Base-by-base conservation (phyloP, 169 alveolate species). In the Eimeria maxima region DNA sequence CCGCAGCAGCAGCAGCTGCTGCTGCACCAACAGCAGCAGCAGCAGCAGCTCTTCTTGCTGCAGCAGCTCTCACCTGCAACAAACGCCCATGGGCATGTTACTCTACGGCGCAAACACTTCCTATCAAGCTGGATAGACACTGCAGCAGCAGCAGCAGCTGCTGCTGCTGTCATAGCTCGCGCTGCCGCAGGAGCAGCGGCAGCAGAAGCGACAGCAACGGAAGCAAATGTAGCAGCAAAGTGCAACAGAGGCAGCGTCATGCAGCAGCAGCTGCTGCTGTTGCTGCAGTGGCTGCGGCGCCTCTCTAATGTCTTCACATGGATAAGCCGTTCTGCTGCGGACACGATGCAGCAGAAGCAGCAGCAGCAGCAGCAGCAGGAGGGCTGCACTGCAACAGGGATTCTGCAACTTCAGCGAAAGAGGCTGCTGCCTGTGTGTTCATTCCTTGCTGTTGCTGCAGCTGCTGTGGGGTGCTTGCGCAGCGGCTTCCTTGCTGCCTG, bases 261-360 rank as follows among this genome's bases (percentile, higher is more conserved):
- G 89, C 89, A 80, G 89, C 69, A 80, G 89, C 89, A 80, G 89
- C 89, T 24, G 89, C 67, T 45, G 65, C 89, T 80, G 89, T 69
- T 80, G 69, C 89, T 80, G 65, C 22, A 22, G 22, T 80, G 89
- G 89, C 89, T 80, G 69, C 89, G 45, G 69, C 89, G 29, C 42
- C 60, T 80, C 38, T 80, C 89, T 6, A 44, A 47, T 69, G 69
- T 44, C 20, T 45, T 80, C 65, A 11, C 47, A 27, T 10, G 20
- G 18, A 2, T 44, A 22, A 53, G 22, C 63, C 10, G 44, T 0
- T 50, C 60, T 80, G 57, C 89, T 7, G 44, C 24, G 16, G 89
- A 45, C 27, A 76, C 42, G 18, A 38, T 2, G 83, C 89, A 78
- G 44, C 55, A 38, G 89, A 42, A 27, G 20, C 67, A 42, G 90